A percentile compares a stretch with the other conserved stretches of the same genome.
phyloP scores from a whole-genome alignment of 768 basidiomycete genomes.

The Boletus subcaerulescens region DNA sequence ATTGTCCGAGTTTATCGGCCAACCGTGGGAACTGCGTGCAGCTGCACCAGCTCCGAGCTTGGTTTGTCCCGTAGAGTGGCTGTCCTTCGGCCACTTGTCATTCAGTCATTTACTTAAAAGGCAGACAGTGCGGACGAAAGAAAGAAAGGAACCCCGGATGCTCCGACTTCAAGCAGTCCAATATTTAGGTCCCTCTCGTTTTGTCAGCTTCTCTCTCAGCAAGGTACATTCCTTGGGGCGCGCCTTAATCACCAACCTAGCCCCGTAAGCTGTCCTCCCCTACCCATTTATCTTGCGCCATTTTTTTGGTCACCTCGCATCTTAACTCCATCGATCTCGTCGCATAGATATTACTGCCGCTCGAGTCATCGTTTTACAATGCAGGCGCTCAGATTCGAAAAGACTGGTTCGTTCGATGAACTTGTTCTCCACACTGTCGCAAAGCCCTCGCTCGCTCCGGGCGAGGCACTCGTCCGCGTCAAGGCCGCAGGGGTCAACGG shows the following conservation, averaged over 20 bases:
- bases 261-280: conserved; percentile 1
- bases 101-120: background rate
- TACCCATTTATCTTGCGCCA: background rate
- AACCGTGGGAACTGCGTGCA: too few relatives aligned
- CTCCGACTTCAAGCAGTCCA: background rate
- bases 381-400: conserved; percentile 33
- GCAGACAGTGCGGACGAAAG: conserved; percentile 11
- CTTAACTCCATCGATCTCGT: background rate
- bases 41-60: too few relatives aligned
- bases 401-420: conserved; percentile 30
- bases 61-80: too few relatives aligned
- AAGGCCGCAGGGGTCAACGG: conserved; percentile 34
- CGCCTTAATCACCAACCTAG: background rate
- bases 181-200: background rate
- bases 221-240: background rate
- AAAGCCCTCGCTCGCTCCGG: conserved; percentile 28
- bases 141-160: conserved; percentile 5
- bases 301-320: background rate
- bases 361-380: conserved; percentile 15
- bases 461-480: conserved; percentile 33
- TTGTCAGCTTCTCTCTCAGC: background rate
- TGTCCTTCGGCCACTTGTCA: too few relatives aligned
- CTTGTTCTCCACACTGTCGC: conserved; percentile 22
- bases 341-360: background rate
- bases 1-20: too few relatives aligned